phyloP scores from a whole-genome alignment of 129 eudicot genomes.

The Helianthus tuberosus region DNA sequence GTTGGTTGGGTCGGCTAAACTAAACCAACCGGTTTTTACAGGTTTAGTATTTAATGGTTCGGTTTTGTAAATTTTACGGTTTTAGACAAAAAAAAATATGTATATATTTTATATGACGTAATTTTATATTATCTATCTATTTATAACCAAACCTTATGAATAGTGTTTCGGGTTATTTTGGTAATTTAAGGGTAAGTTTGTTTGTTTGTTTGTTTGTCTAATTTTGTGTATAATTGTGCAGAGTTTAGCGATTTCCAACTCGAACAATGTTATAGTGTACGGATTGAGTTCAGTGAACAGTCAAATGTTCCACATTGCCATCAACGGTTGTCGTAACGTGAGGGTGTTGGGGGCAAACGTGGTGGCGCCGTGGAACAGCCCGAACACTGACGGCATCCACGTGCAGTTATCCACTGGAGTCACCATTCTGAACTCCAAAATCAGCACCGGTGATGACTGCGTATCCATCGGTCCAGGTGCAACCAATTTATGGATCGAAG shows the following conservation, averaged over 20 bases:
- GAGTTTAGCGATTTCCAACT: conserved; percentile 57
- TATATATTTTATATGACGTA: no score
- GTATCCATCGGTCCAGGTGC: conserved; percentile 74
- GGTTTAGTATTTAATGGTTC: no score
- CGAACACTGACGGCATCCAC: conserved; percentile 84
- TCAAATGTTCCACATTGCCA: conserved; percentile 64
- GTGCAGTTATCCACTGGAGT: conserved; percentile 56
- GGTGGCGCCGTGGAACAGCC: conserved; percentile 63
- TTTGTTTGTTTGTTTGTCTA: neutral
- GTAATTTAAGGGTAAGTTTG: no score
- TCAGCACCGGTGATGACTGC: conserved; percentile 80
- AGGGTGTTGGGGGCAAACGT: conserved; percentile 45
- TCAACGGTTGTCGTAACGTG: conserved; percentile 60
- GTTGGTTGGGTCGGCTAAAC: no score
- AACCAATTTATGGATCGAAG: conserved; percentile 57
- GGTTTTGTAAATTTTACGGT: no score
- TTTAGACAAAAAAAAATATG: no score
- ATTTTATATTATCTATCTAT: no score
- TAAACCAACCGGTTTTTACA: no score
- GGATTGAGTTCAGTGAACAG: conserved; percentile 69
- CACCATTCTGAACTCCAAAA: conserved; percentile 48
- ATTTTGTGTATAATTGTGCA: conserved; percentile 24
- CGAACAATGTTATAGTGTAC: conserved; percentile 45
- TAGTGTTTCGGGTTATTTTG: no score
- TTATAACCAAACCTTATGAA: no score